Conservation (phyloP, 2,329 filamentous ascomycete species). For the Claviceps sp. region DNA sequence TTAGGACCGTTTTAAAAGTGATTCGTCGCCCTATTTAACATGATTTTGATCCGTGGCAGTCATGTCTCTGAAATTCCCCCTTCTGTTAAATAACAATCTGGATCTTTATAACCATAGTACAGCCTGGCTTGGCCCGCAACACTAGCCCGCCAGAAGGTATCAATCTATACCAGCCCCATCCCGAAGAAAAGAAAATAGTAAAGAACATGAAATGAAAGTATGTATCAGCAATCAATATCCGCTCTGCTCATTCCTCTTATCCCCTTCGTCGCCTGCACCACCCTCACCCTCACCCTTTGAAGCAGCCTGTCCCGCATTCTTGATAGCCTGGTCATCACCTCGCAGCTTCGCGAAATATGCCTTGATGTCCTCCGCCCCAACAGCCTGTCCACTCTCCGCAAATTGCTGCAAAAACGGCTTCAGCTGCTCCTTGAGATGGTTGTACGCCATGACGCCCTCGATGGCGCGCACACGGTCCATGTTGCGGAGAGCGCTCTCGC, state of each 20-base stretch:
- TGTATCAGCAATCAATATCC: constrained; percentile 27
- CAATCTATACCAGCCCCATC: too few relatives aligned
- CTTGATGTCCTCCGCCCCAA: constrained; percentile 93
- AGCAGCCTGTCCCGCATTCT: constrained; percentile 44
- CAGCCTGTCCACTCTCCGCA: constrained; percentile 76
- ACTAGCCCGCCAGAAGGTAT: too few relatives aligned
- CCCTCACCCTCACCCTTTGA: constrained; percentile 20
- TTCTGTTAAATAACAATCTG: too few relatives aligned
- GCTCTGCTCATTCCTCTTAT: constrained; percentile 36
- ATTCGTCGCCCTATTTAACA: too few relatives aligned
- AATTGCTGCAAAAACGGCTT: constrained; percentile 90
- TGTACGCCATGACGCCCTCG: constrained; percentile 96
- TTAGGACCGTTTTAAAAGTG: too few relatives aligned
- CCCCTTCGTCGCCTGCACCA: constrained; percentile 19
- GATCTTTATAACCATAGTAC: too few relatives aligned
- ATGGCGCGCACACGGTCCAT: constrained; percentile 89
- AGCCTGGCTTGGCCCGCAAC: too few relatives aligned
- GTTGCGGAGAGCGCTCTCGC: constrained; percentile 81
- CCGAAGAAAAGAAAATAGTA: too few relatives aligned
- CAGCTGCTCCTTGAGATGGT: constrained; percentile 89
- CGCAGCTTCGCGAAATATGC: constrained; percentile 88
- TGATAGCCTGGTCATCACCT: constrained; percentile 68
- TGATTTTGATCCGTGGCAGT: too few relatives aligned
- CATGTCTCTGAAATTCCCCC: too few relatives aligned
- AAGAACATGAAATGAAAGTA: neutral